Evolutionary conservation across 2,329 filamentous ascomycete species (phyloP), one percentile per base, ranked within the genome.

Genomic region (Dactylellina leptospora): DNA sequence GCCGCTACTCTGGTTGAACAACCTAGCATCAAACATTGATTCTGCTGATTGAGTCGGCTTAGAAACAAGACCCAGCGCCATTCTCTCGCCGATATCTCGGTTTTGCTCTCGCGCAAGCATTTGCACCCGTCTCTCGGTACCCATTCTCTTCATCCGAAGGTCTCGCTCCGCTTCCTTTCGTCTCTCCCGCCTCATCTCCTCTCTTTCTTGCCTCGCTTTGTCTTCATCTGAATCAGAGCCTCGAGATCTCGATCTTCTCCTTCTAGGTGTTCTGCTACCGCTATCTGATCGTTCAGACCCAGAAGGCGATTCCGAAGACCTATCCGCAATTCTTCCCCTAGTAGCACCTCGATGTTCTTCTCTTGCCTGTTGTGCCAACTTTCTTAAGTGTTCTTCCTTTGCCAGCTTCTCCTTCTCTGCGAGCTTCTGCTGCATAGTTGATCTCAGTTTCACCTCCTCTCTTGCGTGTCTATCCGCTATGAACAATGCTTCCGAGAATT

Each of bases 71-170:
- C 95, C 95, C 4, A 99, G 85, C 0, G 95, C 95, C 30, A 99
- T 91, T 83, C 97, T 97, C 79, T 99, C 95, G 1, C 91, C 95
- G 53, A 99, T 96, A 80, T 99, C 95, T 76, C 95, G 91, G 79
- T 96, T 93, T 79, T 97, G 93, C 80, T 97, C 93, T 22, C 93
- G 87, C 0, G 93, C 93, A 85, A 97, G 90, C 81, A 96, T 89
- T 79, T 97, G 92, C 60, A 97, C 87, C 45, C 91, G 87, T 63
- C 93, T 87, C 82, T 99, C 95, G 0, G 92, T 88, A 36, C 95
- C 95, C 95, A 99, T 99, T 56, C 92, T 89, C 55, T 91, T 95
- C 82, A 97, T 93, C 28, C 93, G 88, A 51, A 97, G 82, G 80
- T 97, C 92, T 62, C 93, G 86, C 81, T 97, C 91, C 69, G 92